These are phyloP conservation scores for Xanthoparmelia taractica DNA, from an alignment of 495 filamentous ascomycete species.

Conservation along the genomic window DNA sequence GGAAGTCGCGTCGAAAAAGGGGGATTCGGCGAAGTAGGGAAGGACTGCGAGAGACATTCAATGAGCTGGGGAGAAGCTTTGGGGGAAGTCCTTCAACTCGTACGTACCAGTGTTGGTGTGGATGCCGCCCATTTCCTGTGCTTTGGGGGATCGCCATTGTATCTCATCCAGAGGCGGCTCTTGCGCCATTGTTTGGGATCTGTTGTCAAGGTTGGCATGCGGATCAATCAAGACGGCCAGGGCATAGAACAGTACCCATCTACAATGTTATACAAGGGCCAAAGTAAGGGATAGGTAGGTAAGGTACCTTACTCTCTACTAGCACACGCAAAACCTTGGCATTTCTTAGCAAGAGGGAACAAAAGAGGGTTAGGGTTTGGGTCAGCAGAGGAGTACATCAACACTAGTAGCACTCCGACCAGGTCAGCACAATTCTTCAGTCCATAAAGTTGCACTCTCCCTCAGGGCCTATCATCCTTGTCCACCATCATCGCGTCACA, in stretches of 20 bases:
- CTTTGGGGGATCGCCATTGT: constrained; percentile 57
- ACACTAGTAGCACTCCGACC: too few relatives aligned
- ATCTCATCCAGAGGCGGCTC: constrained; percentile 69
- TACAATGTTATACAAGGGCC: neutral
- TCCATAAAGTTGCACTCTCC: too few relatives aligned
- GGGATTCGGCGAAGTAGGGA: constrained; percentile 82
- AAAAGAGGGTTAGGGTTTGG: too few relatives aligned
- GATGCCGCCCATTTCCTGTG: constrained; percentile 53
- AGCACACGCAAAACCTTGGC: too few relatives aligned
- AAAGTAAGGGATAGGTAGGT: too few relatives aligned
- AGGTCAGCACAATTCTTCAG: too few relatives aligned
- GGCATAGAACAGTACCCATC: neutral
- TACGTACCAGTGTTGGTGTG: constrained; percentile 43
- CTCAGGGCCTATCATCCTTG: too few relatives aligned
- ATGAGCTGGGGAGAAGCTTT: neutral
- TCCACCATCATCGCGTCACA: too few relatives aligned
- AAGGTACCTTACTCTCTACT: too few relatives aligned
- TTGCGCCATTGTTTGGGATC: constrained; percentile 31
- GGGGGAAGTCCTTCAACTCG: too few relatives aligned
- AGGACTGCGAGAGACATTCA: constrained; percentile 44
- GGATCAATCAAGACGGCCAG: neutral
- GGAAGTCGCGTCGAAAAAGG: constrained; percentile 83
- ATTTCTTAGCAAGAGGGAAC: too few relatives aligned
- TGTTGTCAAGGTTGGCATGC: neutral
- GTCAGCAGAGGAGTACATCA: too few relatives aligned